phyloP scores from a whole-genome alignment of 2,329 filamentous ascomycete genomes.

The Claviceps sorghi region DNA sequence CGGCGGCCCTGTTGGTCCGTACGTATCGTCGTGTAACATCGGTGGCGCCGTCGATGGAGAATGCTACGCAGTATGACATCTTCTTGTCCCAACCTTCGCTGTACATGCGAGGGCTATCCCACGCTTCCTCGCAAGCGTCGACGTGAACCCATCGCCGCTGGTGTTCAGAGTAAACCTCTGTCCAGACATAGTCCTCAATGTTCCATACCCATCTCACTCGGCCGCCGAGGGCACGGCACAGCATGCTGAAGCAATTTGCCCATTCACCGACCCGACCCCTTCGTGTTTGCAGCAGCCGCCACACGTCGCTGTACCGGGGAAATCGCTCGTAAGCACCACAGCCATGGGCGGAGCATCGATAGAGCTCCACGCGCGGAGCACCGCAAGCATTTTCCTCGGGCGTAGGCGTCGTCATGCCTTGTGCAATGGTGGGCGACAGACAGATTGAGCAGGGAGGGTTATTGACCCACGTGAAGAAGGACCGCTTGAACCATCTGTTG shows the following conservation, averaged over 20 bases:
- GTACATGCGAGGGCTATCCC: slow-evolving; percentile 88
- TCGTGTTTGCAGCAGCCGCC: slow-evolving; percentile 74
- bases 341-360: slow-evolving; percentile 62
- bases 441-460: slow-evolving; percentile 79
- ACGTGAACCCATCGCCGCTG: slow-evolving; percentile 93
- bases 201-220: slow-evolving; percentile 98
- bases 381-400: slow-evolving; percentile 83
- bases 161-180: slow-evolving; percentile 90
- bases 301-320: slow-evolving; percentile 88
- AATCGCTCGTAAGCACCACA: slow-evolving; percentile 79
- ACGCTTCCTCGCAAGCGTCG: slow-evolving; percentile 84
- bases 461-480: slow-evolving; percentile 94
- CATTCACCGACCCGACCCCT: slow-evolving; percentile 85
- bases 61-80: slow-evolving; percentile 93
- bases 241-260: slow-evolving; percentile 98
- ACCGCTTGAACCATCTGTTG: slow-evolving; percentile 71
- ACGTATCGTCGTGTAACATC: slow-evolving; percentile 54
- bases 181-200: slow-evolving; percentile 94
- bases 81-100: slow-evolving; percentile 92
- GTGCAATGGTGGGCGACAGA: slow-evolving; percentile 64
- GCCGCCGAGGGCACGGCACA: slow-evolving; percentile 82
- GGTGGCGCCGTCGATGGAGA: slow-evolving; percentile 71
- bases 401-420: slow-evolving; percentile 70
- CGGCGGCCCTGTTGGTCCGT: slow-evolving; percentile 56
- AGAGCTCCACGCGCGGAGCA: slow-evolving; percentile 76